Base-by-base conservation (phyloP, 2,329 filamentous ascomycete species). In the Aspergillus quadrilineatus region DNA sequence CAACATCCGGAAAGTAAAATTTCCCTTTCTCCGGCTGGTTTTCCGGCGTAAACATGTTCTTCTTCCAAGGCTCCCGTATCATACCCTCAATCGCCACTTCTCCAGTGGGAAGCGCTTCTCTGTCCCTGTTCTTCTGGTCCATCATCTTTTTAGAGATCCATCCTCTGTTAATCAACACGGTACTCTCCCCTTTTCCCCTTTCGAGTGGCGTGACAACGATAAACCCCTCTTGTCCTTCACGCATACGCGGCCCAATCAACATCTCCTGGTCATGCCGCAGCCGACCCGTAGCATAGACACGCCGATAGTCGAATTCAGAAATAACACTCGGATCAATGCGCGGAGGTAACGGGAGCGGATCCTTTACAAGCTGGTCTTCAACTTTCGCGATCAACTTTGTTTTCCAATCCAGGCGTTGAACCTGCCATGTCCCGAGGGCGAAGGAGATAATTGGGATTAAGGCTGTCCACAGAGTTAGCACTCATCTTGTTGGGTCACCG, bases 1-100 rank as follows among this genome's bases (percentile, higher is more conserved):
- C 75, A 26, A 99, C 90, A 74, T 96, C 93, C 0, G 94, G 93
- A 69, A 99, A 99, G 76, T 96, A 96, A 72, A 95, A 99, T 73
- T 92, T 87, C 57, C 88, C 85, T 69, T 86, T 86, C 64, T 92
- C 87, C 0, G 93, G 93, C 65, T 85, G 80, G 67, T 99, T 99
- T 0, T 89, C 86, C 0, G 94, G 94, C 55, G 94, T 99, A 73
- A 99, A 99, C 83, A 92, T 89, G 73, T 99, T 99, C 82, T 93
- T 96, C 82, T 96, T 94, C 85, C 90, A 96, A 7, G 93, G 93
- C 77, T 94, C 86, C 58, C 94, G 78, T 71, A 99, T 72, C 71
- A 99, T 68, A 0, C 94, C 94, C 75, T 96, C 87, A 2, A 99
- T 86, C 0, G 82, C 83, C 8, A 97, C 87, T 67, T 89, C 85